Evolutionary conservation across 1,139 yeast species (phyloP).

Genomic region (Candida labiduridarum): DNA sequence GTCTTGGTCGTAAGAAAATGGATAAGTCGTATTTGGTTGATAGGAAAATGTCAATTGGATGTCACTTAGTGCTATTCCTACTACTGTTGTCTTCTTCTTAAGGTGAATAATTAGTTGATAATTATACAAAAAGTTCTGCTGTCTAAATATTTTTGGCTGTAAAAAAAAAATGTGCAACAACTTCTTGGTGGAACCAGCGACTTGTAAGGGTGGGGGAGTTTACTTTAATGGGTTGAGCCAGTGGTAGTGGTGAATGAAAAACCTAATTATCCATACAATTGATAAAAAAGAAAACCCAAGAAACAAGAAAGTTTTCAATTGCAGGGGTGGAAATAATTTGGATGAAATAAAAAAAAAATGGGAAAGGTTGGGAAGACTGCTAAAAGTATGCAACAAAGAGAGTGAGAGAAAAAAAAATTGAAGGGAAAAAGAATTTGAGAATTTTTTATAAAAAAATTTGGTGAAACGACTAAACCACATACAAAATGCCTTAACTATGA

Average conservation of each 20-base stretch:
- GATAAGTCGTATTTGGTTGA: background rate
- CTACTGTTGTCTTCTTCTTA: background rate
- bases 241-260: background rate
- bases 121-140: background rate
- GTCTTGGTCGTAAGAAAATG: too few species aligned
- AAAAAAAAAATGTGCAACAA: slow-evolving; percentile 6
- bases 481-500: background rate
- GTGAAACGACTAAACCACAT: too few species aligned
- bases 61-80: too few species aligned
- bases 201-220: background rate
- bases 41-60: background rate
- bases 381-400: background rate
- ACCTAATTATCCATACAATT: background rate
- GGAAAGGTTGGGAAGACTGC: background rate
- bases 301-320: background rate
- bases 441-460: background rate
- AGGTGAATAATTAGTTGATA: slow-evolving; percentile 2
- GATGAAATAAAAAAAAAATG: background rate
- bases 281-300: background rate
- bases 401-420: background rate
- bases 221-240: slow-evolving; percentile 6
- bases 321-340: background rate
- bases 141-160: slow-evolving; percentile 2
- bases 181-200: background rate
- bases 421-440: background rate